phyloP scores from a whole-genome alignment of 2,329 filamentous ascomycete species.

The Scytalidium lignicola region DNA sequence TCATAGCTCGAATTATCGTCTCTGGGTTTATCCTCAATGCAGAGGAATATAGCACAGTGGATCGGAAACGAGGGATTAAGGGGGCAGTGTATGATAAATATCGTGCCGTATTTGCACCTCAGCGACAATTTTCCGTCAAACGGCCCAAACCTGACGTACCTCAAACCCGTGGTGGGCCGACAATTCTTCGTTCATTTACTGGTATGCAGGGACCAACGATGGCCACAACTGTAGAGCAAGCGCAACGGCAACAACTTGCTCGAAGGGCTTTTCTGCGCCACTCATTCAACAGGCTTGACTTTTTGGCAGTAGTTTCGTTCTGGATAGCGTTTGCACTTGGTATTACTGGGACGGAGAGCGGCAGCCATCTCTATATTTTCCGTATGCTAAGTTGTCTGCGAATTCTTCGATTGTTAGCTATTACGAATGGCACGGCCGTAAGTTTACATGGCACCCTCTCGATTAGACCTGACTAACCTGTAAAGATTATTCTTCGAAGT shows the following conservation, averaged over 20 bases:
- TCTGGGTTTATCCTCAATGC: conserved; percentile 92
- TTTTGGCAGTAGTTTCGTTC: conserved; percentile 88
- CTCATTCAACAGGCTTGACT: conserved; percentile 93
- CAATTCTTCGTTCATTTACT: conserved; percentile 35
- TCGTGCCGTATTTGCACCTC: conserved; percentile 72
- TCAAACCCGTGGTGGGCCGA: conserved; percentile 2
- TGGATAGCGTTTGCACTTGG: conserved; percentile 84
- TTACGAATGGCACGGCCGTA: conserved; percentile 90
- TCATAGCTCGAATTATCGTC: conserved; percentile 78
- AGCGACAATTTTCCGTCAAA: conserved; percentile 48
- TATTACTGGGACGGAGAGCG: conserved; percentile 62
- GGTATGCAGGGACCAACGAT: conserved; percentile 57
- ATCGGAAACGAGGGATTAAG: conserved; percentile 68
- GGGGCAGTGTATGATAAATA: conserved; percentile 73
- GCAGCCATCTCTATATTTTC: conserved; percentile 78
- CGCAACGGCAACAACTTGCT: conserved; percentile 79
- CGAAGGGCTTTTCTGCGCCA: conserved; percentile 89
- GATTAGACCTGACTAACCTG: not conserved
- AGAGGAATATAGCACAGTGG: conserved; percentile 84
- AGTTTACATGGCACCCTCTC: conserved; percentile 29
- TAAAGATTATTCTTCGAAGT: conserved; percentile 83
- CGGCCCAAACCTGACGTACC: conserved; percentile 15
- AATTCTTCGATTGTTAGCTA: conserved; percentile 81
- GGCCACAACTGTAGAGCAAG: conserved; percentile 64
- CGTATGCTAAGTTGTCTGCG: conserved; percentile 94